A percentile compares a stretch with the other conserved stretches of the same genome.
These are phyloP conservation scores for Infundibulicybe gibba DNA, from an alignment of 768 basidiomycete species.

Conservation along the genomic window DNA sequence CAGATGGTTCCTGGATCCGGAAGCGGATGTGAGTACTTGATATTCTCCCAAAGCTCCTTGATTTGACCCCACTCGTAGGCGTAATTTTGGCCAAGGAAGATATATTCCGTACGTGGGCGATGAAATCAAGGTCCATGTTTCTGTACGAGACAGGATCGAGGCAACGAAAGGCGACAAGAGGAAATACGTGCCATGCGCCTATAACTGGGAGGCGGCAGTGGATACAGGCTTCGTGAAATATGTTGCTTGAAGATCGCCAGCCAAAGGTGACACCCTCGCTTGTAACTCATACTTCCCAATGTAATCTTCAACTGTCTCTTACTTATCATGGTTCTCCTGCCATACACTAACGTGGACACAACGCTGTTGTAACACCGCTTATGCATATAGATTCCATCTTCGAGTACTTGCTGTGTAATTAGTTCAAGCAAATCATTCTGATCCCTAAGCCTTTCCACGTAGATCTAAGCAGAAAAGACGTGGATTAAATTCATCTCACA, in stretches of 20 bases:
- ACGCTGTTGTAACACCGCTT: too few relatives aligned
- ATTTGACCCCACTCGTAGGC: slow-evolving; percentile 8
- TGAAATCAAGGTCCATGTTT: slow-evolving; percentile 17
- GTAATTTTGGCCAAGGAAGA: slow-evolving; percentile 22
- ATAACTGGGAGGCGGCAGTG: slow-evolving; percentile 11
- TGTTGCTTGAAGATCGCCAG: slow-evolving; percentile 2
- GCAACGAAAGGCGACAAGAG: background rate
- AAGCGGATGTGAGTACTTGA: slow-evolving; percentile 15
- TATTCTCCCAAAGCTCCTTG: background rate
- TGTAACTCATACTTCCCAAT: too few relatives aligned
- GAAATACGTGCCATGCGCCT: slow-evolving; percentile 9
- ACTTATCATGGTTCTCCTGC: too few relatives aligned
- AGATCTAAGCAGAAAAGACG: too few relatives aligned
- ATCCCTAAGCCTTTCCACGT: too few relatives aligned
- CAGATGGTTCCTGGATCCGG: slow-evolving; percentile 17
- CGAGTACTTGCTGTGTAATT: too few relatives aligned
- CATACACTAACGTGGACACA: too few relatives aligned
- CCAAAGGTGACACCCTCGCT: too few relatives aligned
- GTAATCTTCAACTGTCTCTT: too few relatives aligned
- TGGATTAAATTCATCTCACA: too few relatives aligned
- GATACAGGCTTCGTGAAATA: slow-evolving; percentile 11
- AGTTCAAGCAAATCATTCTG: too few relatives aligned
- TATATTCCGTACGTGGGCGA: slow-evolving; percentile 21
- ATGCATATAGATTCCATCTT: too few relatives aligned
- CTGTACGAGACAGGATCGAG: slow-evolving; percentile 13